Conservation (phyloP, 805 yeast genomes). For the Suhomyces xylopsoci region DNA sequence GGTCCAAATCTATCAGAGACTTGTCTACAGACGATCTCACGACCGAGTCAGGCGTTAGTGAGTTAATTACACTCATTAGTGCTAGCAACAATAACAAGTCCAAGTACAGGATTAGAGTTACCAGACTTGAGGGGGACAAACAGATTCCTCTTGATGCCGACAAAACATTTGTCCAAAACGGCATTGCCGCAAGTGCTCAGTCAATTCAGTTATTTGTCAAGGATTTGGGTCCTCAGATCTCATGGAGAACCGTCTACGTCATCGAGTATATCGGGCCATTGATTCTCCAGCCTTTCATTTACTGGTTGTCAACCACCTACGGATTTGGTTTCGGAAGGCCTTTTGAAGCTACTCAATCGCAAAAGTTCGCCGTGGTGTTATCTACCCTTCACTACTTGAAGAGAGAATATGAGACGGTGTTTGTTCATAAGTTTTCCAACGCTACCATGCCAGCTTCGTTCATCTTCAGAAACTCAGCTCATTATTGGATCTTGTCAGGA, state of each 20-base stretch:
- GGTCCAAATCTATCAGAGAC: slow-evolving; percentile 56
- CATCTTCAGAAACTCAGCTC: slow-evolving; percentile 83
- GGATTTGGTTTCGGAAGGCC: slow-evolving; percentile 29
- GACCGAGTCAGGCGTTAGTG: slow-evolving; percentile 34
- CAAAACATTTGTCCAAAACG: slow-evolving; percentile 46
- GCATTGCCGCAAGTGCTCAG: slow-evolving; percentile 31
- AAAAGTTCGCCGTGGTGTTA: slow-evolving; percentile 51
- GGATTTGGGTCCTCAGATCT: slow-evolving; percentile 90
- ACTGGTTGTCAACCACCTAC: slow-evolving; percentile 35
- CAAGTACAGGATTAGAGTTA: slow-evolving; percentile 40
- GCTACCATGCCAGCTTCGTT: slow-evolving; percentile 91
- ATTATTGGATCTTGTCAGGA: slow-evolving; percentile 94
- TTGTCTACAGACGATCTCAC: slow-evolving; percentile 40
- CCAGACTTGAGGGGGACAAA: slow-evolving; percentile 31
- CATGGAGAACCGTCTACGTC: slow-evolving; percentile 87
- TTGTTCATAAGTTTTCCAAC: slow-evolving; percentile 79
- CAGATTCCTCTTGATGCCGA: slow-evolving; percentile 45
- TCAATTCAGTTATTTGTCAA: slow-evolving; percentile 58
- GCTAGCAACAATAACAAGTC: slow-evolving; percentile 39
- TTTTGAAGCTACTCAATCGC: slow-evolving; percentile 47
- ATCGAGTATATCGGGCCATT: slow-evolving; percentile 91
- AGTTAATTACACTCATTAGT: slow-evolving; percentile 44
- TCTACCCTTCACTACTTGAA: slow-evolving; percentile 76
- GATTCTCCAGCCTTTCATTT: slow-evolving; percentile 70
- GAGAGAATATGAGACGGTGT: slow-evolving; percentile 83